Evolutionary conservation across 2,329 filamentous ascomycete genomes (phyloP).

Genomic region (Triangularia setosa): DNA sequence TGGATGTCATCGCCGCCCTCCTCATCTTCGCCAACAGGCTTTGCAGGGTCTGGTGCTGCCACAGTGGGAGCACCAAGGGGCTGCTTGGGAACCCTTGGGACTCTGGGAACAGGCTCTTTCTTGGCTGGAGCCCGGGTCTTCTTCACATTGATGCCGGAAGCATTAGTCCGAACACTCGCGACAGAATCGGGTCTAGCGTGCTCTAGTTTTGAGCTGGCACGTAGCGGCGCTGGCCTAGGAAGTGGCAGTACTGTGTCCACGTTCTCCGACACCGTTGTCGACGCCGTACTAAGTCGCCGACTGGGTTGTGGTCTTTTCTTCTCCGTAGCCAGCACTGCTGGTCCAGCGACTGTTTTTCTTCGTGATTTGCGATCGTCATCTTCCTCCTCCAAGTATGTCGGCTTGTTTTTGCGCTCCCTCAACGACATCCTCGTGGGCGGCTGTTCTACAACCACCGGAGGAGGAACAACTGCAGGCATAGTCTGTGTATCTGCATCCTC

Average conservation of each 20-base stretch:
- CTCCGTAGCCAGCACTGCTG: slow-evolving; percentile 43
- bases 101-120: slow-evolving; percentile 35
- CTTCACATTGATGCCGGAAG: slow-evolving; percentile 47
- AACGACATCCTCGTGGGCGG: slow-evolving; percentile 66
- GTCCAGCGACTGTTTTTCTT: slow-evolving; percentile 58
- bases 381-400: slow-evolving; percentile 50
- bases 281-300: slow-evolving; percentile 49
- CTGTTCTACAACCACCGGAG: slow-evolving; percentile 29
- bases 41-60: slow-evolving; percentile 10
- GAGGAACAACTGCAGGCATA: not conserved
- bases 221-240: slow-evolving; percentile 16
- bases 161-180: slow-evolving; percentile 38
- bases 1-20: slow-evolving; percentile 43
- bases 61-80: not conserved
- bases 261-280: slow-evolving; percentile 33
- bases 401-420: slow-evolving; percentile 63
- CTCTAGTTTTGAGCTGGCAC: slow-evolving; percentile 32
- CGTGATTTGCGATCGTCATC: slow-evolving; percentile 42
- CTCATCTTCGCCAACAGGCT: slow-evolving; percentile 4
- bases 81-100: slow-evolving; percentile 38
- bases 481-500: not conserved
- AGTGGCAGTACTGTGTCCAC: slow-evolving; percentile 22
- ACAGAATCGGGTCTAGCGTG: slow-evolving; percentile 41
- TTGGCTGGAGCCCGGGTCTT: slow-evolving; percentile 54
- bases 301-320: slow-evolving; percentile 33